phyloP scores from a whole-genome alignment of 2,329 filamentous ascomycete genomes.

The Penicillium sp. region DNA sequence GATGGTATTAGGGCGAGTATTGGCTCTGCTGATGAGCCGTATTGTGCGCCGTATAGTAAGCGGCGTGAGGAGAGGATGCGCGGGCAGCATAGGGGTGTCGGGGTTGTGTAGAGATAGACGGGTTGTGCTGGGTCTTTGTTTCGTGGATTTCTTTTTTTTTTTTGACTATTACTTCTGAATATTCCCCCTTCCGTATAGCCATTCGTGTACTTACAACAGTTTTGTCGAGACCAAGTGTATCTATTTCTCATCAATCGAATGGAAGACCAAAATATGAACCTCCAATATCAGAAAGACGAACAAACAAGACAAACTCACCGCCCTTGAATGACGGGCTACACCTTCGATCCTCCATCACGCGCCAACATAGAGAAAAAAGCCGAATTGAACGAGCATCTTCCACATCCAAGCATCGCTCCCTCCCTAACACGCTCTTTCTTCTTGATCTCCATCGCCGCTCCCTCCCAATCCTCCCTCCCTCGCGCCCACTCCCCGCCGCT shows the following conservation, averaged over 20 bases:
- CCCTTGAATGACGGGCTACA: conserved; percentile 18
- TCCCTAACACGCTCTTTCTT: neutral
- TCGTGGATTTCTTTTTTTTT: conserved; percentile 1
- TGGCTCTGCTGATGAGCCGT: conserved; percentile 41
- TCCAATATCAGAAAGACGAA: neutral
- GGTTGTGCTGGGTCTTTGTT: neutral
- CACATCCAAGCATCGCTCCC: neutral
- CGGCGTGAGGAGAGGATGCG: conserved; percentile 40
- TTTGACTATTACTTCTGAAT: conserved; percentile 9
- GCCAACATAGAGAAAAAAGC: neutral
- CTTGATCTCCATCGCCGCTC: neutral
- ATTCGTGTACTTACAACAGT: conserved; percentile 2
- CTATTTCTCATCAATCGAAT: neutral
- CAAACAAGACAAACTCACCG: conserved; percentile 27
- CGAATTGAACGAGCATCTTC: conserved; percentile 18
- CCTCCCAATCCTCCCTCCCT: neutral
- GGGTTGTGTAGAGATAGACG: conserved; percentile 23
- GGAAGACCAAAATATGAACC: neutral
- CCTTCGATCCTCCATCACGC: conserved; percentile 7
- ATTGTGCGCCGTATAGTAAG: conserved; percentile 39
- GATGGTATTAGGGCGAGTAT: conserved; percentile 37
- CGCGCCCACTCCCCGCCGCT: neutral
- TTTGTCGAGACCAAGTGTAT: neutral
- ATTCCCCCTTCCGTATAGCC: conserved; percentile 17
- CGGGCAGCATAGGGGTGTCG: conserved; percentile 33